These are phyloP conservation scores for Colletotrichum falcatum DNA, from an alignment of 2,329 filamentous ascomycete genomes.

Conservation along the genomic window DNA sequence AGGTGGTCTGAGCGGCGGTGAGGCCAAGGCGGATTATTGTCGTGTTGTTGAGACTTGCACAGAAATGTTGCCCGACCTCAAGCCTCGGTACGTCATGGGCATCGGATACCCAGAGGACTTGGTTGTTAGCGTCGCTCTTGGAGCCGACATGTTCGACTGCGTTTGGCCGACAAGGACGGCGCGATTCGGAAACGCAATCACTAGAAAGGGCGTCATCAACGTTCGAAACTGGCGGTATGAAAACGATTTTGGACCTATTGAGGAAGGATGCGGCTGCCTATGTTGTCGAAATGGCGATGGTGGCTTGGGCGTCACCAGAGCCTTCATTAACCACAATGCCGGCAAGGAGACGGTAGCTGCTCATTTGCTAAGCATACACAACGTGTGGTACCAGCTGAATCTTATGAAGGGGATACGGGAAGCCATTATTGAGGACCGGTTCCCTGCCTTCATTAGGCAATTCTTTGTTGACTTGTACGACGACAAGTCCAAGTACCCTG, in stretches of 20 bases:
- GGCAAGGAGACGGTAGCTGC: constrained; percentile 96
- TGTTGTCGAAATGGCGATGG: constrained; percentile 79
- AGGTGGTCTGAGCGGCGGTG: constrained; percentile 92
- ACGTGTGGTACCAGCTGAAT: constrained; percentile 90
- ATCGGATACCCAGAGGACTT: constrained; percentile 98
- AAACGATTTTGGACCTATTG: constrained; percentile 84
- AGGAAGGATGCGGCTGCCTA: constrained; percentile 83
- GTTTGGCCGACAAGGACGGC: constrained; percentile 98
- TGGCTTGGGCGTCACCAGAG: constrained; percentile 84
- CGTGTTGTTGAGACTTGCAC: constrained; percentile 91
- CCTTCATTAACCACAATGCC: constrained; percentile 91
- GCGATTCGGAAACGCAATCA: constrained; percentile 95
- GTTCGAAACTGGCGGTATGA: constrained; percentile 81
- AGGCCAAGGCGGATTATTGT: constrained; percentile 94
- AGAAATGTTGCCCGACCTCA: constrained; percentile 83
- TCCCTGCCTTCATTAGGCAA: constrained; percentile 78
- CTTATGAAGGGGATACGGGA: constrained; percentile 82
- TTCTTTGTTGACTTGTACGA: constrained; percentile 83
- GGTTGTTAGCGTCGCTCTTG: constrained; percentile 91
- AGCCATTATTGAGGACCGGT: constrained; percentile 84
- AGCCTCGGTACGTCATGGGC: constrained; percentile 99
- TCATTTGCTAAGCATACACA: constrained; percentile 88
- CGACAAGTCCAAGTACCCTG: constrained; percentile 74
- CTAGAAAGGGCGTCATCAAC: constrained; percentile 83
- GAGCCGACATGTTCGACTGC: constrained; percentile 99